Conservation (phyloP, 106 monocot species). For the Dendrobium huoshanense region DNA sequence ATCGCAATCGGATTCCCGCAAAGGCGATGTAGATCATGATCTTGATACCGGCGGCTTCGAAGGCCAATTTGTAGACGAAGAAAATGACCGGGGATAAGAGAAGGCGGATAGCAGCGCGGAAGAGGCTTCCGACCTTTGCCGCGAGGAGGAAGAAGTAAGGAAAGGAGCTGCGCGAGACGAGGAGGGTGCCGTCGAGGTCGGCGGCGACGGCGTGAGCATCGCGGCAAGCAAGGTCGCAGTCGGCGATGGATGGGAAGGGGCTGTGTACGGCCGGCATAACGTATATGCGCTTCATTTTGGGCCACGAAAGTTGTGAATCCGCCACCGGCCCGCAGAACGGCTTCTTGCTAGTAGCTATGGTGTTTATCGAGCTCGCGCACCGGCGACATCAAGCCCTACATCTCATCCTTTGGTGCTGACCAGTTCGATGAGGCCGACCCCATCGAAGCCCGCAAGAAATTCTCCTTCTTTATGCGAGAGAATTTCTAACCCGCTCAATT, state of each 20-base stretch:
- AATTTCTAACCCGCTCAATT: no score
- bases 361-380: no score
- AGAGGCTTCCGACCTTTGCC: constrained; percentile 63
- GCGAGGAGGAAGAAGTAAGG: constrained; percentile 91
- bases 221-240: constrained; percentile 22
- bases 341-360: no score
- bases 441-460: no score
- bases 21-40: constrained; percentile 62
- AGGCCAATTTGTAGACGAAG: constrained; percentile 44
- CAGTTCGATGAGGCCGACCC: no score
- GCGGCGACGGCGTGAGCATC: constrained; percentile 44
- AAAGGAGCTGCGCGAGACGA: constrained; percentile 68
- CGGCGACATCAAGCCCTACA: no score
- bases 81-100: constrained; percentile 33
- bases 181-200: constrained; percentile 83
- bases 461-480: no score
- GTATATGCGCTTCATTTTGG: not conserved
- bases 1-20: constrained; percentile 50
- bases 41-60: constrained; percentile 53
- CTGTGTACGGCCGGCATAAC: constrained; percentile 6
- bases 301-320: no score
- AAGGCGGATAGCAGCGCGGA: constrained; percentile 60
- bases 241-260: constrained; percentile 30
- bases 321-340: no score
- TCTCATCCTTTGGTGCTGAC: no score